phyloP scores from a whole-genome alignment of 305 asterid genomes.

The Fraxinus greggii region DNA sequence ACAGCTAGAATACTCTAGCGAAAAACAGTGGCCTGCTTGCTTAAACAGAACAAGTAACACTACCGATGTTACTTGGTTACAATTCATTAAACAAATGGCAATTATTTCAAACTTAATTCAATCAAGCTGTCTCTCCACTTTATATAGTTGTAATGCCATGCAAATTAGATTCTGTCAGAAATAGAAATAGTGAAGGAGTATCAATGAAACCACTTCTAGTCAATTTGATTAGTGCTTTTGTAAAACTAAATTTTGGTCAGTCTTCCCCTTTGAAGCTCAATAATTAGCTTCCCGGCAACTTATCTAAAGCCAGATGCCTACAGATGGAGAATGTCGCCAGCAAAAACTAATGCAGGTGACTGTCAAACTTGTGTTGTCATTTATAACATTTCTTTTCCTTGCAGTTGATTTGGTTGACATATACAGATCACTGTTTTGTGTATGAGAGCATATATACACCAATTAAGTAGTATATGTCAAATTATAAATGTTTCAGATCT shows the following conservation, averaged over 20 bases:
- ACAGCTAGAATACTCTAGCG: no score
- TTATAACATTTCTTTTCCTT: not conserved
- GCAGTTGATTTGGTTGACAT: not conserved
- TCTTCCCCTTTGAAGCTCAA: no score
- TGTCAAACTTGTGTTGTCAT: not conserved
- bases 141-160: not conserved
- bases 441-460: no score
- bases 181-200: not conserved
- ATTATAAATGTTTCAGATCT: no score
- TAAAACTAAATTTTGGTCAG: not conserved
- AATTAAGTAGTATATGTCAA: no score
- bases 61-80: no score
- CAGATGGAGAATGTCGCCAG: not conserved
- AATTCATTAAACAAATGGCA: not conserved
- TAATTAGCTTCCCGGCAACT: not conserved
- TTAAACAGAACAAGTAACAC: not conserved
- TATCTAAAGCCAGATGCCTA: not conserved
- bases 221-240: not conserved
- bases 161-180: not conserved
- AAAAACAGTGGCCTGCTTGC: not conserved
- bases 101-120: not conserved
- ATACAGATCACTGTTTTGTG: no score
- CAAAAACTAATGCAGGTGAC: not conserved
- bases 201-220: not conserved
- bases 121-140: not conserved